These are phyloP conservation scores for Madurella mycetomatis DNA, from an alignment of 2,329 filamentous ascomycete species.

Conservation along the genomic window DNA sequence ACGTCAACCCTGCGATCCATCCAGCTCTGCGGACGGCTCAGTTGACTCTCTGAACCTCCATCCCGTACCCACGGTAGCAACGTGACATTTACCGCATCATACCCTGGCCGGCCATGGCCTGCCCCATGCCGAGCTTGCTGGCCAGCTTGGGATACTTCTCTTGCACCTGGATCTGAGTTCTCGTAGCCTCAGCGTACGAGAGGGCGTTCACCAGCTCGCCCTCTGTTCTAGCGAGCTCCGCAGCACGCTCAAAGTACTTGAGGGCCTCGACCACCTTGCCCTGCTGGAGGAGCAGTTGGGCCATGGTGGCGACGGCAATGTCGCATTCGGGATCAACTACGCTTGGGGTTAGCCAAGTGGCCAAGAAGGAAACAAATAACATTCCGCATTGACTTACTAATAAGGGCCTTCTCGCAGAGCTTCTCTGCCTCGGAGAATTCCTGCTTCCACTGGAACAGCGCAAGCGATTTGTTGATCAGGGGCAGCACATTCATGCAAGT, in stretches of 20 bases:
- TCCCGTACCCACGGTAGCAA: background rate
- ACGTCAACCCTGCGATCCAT: background rate
- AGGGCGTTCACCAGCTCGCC: slow-evolving; percentile 94
- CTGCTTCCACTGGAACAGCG: slow-evolving; percentile 97
- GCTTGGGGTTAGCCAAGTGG: slow-evolving; percentile 9
- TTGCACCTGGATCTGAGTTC: slow-evolving; percentile 90
- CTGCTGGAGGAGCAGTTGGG: slow-evolving; percentile 93
- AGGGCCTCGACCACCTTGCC: slow-evolving; percentile 94
- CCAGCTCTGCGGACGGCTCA: background rate
- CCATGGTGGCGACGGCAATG: slow-evolving; percentile 98
- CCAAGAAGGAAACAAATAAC: background rate
- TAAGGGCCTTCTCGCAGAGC: slow-evolving; percentile 93
- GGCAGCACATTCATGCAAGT: slow-evolving; percentile 96
- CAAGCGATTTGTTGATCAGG: slow-evolving; percentile 96
- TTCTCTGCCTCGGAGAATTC: slow-evolving; percentile 94
- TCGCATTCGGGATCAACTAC: slow-evolving; percentile 97
- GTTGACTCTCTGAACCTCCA: background rate
- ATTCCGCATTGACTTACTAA: slow-evolving; percentile 61
- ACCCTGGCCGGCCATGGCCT: slow-evolving; percentile 12
- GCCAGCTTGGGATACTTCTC: slow-evolving; percentile 81
- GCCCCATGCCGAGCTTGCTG: slow-evolving; percentile 58
- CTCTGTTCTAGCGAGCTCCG: slow-evolving; percentile 89
- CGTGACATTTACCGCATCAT: slow-evolving; percentile 26
- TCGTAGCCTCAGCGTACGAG: slow-evolving; percentile 92
- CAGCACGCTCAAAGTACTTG: slow-evolving; percentile 94